Evolutionary conservation across 2,329 filamentous ascomycete genomes (phyloP), one percentile per base, ranked within the genome.

Genomic region (Neospermospora avenae): DNA sequence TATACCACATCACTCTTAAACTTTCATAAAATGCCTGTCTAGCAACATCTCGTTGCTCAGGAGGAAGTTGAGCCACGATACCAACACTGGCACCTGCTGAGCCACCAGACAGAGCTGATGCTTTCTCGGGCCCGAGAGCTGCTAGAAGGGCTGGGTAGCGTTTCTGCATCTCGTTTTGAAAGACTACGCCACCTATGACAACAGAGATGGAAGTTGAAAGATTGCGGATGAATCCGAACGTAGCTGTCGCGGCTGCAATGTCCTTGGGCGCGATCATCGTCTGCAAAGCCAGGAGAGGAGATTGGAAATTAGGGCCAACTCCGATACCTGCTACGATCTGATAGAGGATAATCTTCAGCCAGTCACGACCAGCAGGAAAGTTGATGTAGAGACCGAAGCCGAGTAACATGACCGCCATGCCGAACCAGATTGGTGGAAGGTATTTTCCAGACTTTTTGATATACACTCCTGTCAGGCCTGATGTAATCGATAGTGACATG

Each of bases 271-370:
- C 77, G 28, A 88, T 79, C 53, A 83, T 80, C 22, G 84, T 83
- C 72, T 90, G 88, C 6, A 90, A 76, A 0, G 86, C 86, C 55
- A 90, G 85, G 7, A 90, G 78, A 2, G 87, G 86, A 1, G 82
- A 77, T 69, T 90, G 86, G 74, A 90, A 89, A 67, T 88, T 86
- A 5, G 86, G 85, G 0, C 87, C 87, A 4, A 87, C 77, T 13
- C 86, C 86, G 7, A 87, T 75, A 41, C 86, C 86, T 0, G 82
- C 81, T 25, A 89, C 74, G 61, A 88, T 81, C 69, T 88, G 83
- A 72, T 80, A 88, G 31, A 86, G 63, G 70, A 86, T 77, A 13
- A 86, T 77, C 68, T 82, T 84, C 59, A 76, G 75, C 78, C 81
- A 83, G 70, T 81, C 80, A 20, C 76, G 74, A 22, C 78, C 76